Base-by-base conservation (phyloP, 148 eudicot genomes). In the Fagopyrum esculentum region DNA sequence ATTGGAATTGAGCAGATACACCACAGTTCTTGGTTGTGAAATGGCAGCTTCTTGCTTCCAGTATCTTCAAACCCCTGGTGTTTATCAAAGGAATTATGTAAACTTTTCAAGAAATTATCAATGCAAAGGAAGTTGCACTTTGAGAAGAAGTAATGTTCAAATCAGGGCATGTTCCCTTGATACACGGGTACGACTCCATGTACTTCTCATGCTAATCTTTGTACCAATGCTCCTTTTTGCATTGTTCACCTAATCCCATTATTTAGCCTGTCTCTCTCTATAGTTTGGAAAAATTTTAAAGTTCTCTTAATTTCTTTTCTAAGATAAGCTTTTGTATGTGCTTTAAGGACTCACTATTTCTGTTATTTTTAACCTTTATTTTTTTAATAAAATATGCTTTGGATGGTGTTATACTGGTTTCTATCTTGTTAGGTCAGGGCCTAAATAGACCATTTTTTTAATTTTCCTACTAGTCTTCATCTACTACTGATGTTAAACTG, bases 21-120 rank as follows among this genome's bases (percentile, higher is more conserved):
- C 11, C 35, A 7, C 63, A 19, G 63, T 26, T 30, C 13, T 60
- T 60, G 66, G 66, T 7, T 35, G 0, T 60, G 66, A 60, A 60
- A 69, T 69, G 72, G 72, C 72, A 69, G 49, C 72, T 69, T 69
- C 72, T 11, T 69, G 22, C 30, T 69, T n/a, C 48, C 72, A 10
- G 5, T 69, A 26, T 45, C 70, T 8, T 66, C 70, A 29, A 9
- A 30, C 16, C 45, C 8, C 70, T 69, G 50, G 13, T 4, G 19
- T 46, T 4, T 69, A 6, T 19, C 49, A 5, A 48, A 17, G 22
- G 44, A 69, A 17, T 69, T 46, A 22, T 43, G 73, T 69, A 3
- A 16, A 6, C 30, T 69, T 45, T 8, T 9, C 52, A 8, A 46
- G 74, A 46, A 71, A 26, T 71, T 19, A 19, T 54, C 74, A 5